Evolutionary conservation across 371 early-diverging fungal species (phyloP).

Genomic region (Globomyces sp.): DNA sequence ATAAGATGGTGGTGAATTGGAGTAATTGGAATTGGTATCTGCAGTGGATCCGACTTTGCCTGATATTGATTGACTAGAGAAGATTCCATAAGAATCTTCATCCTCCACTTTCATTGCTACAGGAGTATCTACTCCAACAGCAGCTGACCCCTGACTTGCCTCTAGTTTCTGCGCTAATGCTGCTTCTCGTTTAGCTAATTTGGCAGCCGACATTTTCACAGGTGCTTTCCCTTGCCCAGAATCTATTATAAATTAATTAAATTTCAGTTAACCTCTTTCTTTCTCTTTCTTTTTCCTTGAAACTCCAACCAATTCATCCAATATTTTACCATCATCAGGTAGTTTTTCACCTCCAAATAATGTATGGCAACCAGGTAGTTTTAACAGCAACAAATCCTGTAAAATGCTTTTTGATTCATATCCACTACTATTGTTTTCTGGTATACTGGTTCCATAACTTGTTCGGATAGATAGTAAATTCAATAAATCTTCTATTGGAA

Average conservation of each 20-base stretch:
- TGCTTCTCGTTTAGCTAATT: conserved; percentile 7
- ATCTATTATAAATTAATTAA: neutral
- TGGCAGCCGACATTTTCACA: conserved; percentile 3
- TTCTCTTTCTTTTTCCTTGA: conserved; percentile 14
- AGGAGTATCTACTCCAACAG: neutral
- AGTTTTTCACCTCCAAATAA: conserved; percentile 9
- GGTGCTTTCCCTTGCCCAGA: conserved; percentile 16
- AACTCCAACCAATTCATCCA: neutral
- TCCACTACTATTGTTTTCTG: neutral
- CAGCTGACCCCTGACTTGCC: neutral
- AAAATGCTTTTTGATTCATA: conserved; percentile 10
- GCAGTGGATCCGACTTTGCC: neutral
- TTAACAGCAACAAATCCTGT: neutral
- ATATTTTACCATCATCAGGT: conserved; percentile 2
- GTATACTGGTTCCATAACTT: neutral
- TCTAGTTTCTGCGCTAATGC: neutral
- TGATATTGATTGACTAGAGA: neutral
- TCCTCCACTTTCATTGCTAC: conserved; percentile 1
- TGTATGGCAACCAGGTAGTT: neutral
- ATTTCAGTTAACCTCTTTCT: neutral
- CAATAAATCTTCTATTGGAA: neutral
- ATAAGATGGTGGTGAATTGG: neutral
- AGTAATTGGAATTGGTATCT: neutral
- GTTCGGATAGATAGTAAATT: neutral
- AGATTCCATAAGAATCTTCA: neutral